Evolutionary conservation across 495 filamentous ascomycete genomes (phyloP).

Genomic region (Xylaria longipes): DNA sequence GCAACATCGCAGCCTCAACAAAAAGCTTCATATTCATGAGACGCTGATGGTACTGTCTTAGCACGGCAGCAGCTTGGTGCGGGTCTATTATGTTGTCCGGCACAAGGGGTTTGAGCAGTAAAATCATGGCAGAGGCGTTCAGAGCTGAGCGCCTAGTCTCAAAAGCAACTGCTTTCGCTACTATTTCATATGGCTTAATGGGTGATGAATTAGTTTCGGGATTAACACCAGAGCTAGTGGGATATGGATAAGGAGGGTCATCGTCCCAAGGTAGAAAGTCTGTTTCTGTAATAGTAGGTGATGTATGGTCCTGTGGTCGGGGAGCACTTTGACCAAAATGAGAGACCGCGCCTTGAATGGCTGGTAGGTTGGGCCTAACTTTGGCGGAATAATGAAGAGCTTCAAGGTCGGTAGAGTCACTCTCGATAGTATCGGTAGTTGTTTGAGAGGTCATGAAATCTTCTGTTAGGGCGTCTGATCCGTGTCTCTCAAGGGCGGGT

Average conservation of each 20-base stretch:
- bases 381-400: constrained; percentile 14
- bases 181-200: constrained; percentile 56
- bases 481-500: constrained; percentile 37
- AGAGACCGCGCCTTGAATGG: constrained; percentile 15
- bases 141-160: constrained; percentile 53
- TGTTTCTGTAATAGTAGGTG: constrained; percentile 52
- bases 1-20: constrained; percentile 70
- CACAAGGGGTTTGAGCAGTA: constrained; percentile 58
- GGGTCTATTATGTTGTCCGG: constrained; percentile 55
- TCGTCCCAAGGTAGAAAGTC: constrained; percentile 58
- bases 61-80: constrained; percentile 58
- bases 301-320: constrained; percentile 40
- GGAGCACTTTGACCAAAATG: constrained; percentile 14
- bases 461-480: constrained; percentile 48
- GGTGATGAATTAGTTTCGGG: constrained; percentile 34
- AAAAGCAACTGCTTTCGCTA: constrained; percentile 54
- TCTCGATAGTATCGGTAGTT: constrained; percentile 48
- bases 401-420: constrained; percentile 23
- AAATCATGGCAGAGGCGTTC: constrained; percentile 58
- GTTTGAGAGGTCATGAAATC: constrained; percentile 54
- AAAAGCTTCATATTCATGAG: constrained; percentile 69
- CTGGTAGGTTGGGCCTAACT: constrained; percentile 5
- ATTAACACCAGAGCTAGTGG: constrained; percentile 21
- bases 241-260: constrained; percentile 55
- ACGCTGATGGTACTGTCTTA: constrained; percentile 69